phyloP scores from a whole-genome alignment of 2,329 filamentous ascomycete species.

The Sporothrix pallida region DNA sequence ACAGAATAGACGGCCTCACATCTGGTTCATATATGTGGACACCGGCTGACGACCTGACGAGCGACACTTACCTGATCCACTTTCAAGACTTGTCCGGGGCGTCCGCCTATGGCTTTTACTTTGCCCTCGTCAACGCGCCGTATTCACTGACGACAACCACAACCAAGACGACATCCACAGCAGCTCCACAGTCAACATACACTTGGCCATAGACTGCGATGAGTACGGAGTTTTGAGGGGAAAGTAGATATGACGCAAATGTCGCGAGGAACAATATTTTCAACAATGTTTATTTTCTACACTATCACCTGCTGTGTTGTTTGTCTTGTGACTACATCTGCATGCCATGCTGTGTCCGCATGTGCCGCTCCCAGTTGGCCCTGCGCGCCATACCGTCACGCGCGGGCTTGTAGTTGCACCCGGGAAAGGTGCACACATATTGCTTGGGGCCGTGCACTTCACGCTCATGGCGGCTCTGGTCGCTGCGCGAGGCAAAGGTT shows the following conservation, averaged over 20 bases:
- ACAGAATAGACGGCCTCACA: neutral
- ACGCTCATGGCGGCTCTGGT: constrained; percentile 12
- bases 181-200: neutral
- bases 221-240: too few relatives aligned
- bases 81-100: neutral
- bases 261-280: neutral
- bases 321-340: neutral
- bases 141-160: neutral
- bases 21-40: neutral
- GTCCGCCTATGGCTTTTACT: neutral
- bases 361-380: constrained; percentile 14
- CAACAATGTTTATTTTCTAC: neutral
- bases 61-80: neutral
- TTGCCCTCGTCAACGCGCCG: neutral
- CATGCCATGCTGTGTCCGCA: constrained; percentile 17
- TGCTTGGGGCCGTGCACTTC: neutral
- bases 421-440: constrained; percentile 11
- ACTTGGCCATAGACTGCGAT: neutral
- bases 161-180: neutral
- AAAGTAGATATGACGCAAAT: neutral
- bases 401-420: constrained; percentile 21
- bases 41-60: neutral
- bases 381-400: constrained; percentile 19
- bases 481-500: neutral
- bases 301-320: neutral